Percentiles rank a stretch among this genome's conserved stretches.
Evolutionary conservation across 208 protist genomes (phyloP).

Genomic region (Crithidia acanthocephali): DNA sequence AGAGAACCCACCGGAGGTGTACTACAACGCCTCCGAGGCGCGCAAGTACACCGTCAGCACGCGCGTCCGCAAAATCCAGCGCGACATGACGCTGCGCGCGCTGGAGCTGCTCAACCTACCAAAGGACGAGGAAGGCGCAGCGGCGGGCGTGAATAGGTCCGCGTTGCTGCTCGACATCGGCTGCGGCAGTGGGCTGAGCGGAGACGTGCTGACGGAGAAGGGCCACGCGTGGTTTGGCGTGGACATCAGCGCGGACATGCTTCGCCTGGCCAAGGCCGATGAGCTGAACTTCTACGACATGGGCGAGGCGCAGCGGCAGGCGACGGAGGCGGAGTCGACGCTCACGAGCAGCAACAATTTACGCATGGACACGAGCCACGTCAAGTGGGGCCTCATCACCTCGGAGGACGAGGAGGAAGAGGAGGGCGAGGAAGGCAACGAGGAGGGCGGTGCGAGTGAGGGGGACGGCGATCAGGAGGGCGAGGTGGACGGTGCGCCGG

Average conservation of each 20-base stretch:
- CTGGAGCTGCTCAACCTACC: conserved; percentile 97
- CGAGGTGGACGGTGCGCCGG: conserved; percentile 18
- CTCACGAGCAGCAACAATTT: conserved; percentile 33
- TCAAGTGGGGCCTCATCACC: conserved; percentile 76
- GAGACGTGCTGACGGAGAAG: conserved; percentile 93
- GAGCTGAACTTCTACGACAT: conserved; percentile 62
- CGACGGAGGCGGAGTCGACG: conserved; percentile 15
- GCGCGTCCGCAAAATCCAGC: conserved; percentile 97
- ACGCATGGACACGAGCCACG: conserved; percentile 59
- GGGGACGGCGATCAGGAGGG: conserved; percentile 13
- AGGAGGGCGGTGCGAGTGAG: conserved; percentile 20
- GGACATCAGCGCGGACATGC: conserved; percentile 97
- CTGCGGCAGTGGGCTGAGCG: conserved; percentile 98
- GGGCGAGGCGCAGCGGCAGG: conserved; percentile 22
- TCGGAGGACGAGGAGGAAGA: conserved; percentile 46
- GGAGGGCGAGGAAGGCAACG: conserved; percentile 21
- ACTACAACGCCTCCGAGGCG: conserved; percentile 96
- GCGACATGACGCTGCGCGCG: conserved; percentile 97
- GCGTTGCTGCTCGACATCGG: conserved; percentile 98
- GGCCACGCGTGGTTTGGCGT: conserved; percentile 98
- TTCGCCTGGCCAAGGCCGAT: conserved; percentile 85
- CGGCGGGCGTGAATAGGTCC: conserved; percentile 24
- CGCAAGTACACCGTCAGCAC: conserved; percentile 95
- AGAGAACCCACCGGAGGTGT: conserved; percentile 95
- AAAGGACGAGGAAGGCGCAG: conserved; percentile 35